phyloP scores from a whole-genome alignment of 495 filamentous ascomycete genomes.

The Chlorociboria aeruginascens region DNA sequence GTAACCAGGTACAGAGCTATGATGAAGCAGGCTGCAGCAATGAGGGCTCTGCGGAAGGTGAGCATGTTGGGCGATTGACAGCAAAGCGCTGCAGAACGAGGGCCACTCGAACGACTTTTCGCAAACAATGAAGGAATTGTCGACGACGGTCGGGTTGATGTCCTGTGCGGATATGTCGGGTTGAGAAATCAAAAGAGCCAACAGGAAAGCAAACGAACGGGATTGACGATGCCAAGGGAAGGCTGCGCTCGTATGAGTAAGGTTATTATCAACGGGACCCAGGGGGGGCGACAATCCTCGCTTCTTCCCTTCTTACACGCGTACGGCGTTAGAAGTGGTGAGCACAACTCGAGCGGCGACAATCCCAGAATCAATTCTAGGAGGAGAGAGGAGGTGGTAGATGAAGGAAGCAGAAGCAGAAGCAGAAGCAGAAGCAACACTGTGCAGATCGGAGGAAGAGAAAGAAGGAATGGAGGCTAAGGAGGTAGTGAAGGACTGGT shows the following conservation, averaged over 20 bases:
- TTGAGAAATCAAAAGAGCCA: constrained; percentile 4
- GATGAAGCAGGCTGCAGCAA: constrained; percentile 56
- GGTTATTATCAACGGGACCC: too few relatives aligned
- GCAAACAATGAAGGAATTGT: background rate
- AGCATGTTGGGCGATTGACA: constrained; percentile 24
- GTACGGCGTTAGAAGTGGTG: too few relatives aligned
- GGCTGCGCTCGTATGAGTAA: constrained; percentile 10
- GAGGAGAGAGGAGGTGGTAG: too few relatives aligned
- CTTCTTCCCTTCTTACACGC: background rate
- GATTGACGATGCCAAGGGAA: constrained; percentile 7
- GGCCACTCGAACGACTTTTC: background rate
- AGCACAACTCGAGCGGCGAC: too few relatives aligned
- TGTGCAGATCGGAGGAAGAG: too few relatives aligned
- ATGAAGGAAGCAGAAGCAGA: too few relatives aligned
- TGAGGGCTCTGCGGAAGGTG: constrained; percentile 60
- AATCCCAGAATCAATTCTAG: too few relatives aligned
- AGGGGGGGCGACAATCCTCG: constrained; percentile 4
- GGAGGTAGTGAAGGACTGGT: too few relatives aligned
- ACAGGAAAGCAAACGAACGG: too few relatives aligned
- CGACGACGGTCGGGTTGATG: background rate
- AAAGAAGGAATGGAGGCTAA: too few relatives aligned
- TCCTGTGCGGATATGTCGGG: background rate
- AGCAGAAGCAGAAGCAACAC: too few relatives aligned
- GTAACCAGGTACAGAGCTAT: constrained; percentile 60
- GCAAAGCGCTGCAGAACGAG: background rate